Conservation (phyloP, 1,284 basidiomycete genomes). For the Ceratobasidium sp. region DNA sequence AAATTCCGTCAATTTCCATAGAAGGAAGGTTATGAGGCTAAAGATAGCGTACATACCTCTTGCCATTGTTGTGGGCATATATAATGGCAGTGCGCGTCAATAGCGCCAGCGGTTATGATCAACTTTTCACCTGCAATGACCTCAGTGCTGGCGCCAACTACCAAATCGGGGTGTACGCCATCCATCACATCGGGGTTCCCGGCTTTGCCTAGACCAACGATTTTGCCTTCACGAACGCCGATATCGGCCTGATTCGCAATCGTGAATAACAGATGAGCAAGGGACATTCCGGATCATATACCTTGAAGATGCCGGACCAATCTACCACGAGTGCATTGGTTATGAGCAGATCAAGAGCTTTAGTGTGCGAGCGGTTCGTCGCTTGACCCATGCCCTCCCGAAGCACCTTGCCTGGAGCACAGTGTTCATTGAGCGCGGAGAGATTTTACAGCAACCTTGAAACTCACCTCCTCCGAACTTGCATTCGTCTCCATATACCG, state of each 20-base stretch:
- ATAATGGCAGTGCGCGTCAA: conserved; percentile 94
- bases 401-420: conserved; percentile 80
- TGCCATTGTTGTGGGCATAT: conserved; percentile 90
- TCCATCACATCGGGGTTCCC: conserved; percentile 97
- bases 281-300: conserved; percentile 51
- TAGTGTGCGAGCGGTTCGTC: conserved; percentile 74
- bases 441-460: background rate
- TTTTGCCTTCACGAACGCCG: conserved; percentile 88
- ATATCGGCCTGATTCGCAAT: conserved; percentile 87
- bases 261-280: conserved; percentile 39
- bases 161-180: conserved; percentile 78
- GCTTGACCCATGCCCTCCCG: conserved; percentile 98
- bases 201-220: conserved; percentile 93
- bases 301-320: conserved; percentile 97
- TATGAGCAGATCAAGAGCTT: conserved; percentile 91
- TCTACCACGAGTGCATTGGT: conserved; percentile 96
- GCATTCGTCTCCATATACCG: conserved; percentile 92
- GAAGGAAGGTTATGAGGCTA: no score
- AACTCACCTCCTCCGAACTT: conserved; percentile 93
- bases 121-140: conserved; percentile 96
- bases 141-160: conserved; percentile 91
- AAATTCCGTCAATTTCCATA: background rate
- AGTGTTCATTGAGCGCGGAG: conserved; percentile 17
- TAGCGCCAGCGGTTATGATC: conserved; percentile 92
- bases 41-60: conserved; percentile 74